These are phyloP conservation scores for Nakazawaea holstii DNA, from an alignment of 805 yeast species.

Conservation along the genomic window DNA sequence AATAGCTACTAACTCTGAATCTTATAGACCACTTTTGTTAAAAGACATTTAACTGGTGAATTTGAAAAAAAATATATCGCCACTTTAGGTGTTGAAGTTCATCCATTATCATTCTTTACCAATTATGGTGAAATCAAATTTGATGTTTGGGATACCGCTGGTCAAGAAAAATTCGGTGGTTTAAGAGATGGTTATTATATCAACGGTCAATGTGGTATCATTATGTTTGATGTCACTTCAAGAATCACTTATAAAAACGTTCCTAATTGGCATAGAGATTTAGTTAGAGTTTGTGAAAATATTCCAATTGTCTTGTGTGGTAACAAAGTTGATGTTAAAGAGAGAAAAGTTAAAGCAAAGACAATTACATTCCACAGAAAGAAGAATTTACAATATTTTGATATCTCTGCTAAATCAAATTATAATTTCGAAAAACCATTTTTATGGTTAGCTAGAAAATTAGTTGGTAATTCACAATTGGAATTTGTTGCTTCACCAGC, in stretches of 20 bases:
- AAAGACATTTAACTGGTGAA: constrained; percentile 99
- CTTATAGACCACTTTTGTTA: constrained; percentile 87
- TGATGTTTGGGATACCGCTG: constrained; percentile 99
- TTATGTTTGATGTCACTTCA: constrained; percentile 99
- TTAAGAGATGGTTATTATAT: constrained; percentile 99
- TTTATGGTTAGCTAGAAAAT: constrained; percentile 99
- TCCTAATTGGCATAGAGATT: constrained; percentile 99
- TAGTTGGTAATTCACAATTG: constrained; percentile 95
- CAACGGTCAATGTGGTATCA: constrained; percentile 99
- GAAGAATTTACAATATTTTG: constrained; percentile 99
- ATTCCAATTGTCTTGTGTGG: constrained; percentile 99
- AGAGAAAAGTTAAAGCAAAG: constrained; percentile 99
- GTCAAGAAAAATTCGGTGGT: constrained; percentile 99
- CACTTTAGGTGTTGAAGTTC: constrained; percentile 99
- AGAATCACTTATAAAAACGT: constrained; percentile 99
- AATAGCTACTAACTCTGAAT: constrained; percentile 1
- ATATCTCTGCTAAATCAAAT: constrained; percentile 98
- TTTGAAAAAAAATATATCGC: constrained; percentile 99
- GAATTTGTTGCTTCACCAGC: constrained; percentile 99
- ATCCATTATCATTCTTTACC: constrained; percentile 96
- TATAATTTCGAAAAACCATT: constrained; percentile 99
- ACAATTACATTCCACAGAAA: constrained; percentile 99
- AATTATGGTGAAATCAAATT: constrained; percentile 98
- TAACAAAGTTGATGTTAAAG: constrained; percentile 99
- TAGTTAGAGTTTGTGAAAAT: constrained; percentile 99